Evolutionary conservation across 140 eudicot genomes (phyloP).

Genomic region (Bidens hawaiensis): DNA sequence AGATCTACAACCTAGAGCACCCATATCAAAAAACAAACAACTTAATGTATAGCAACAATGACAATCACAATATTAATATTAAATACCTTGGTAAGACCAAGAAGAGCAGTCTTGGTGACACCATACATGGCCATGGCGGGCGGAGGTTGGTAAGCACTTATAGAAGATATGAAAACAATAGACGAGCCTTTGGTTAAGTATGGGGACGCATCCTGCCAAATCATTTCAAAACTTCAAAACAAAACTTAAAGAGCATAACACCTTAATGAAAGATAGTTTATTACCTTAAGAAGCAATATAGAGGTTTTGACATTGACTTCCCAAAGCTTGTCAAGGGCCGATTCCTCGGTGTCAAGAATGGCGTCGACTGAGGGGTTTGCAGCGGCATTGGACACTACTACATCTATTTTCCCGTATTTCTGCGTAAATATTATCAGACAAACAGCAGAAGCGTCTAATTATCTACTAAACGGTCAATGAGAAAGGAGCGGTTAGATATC

Average conservation of each 20-base stretch:
- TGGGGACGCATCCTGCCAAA: constrained; percentile 61
- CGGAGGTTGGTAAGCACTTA: constrained; percentile 41
- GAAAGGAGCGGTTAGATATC: too few relatives aligned
- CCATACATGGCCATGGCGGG: constrained; percentile 60
- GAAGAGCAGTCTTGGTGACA: constrained; percentile 82
- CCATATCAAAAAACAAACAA: too few relatives aligned
- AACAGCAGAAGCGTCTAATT: too few relatives aligned
- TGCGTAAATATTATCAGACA: constrained; percentile 15
- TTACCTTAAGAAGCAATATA: constrained; percentile 65
- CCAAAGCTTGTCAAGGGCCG: constrained; percentile 82
- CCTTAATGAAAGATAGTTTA: not conserved
- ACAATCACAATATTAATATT: not conserved
- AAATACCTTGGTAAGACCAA: constrained; percentile 86
- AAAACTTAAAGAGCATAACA: not conserved
- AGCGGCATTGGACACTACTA: constrained; percentile 76
- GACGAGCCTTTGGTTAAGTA: too few relatives aligned
- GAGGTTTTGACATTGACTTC: constrained; percentile 75
- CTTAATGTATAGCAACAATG: not conserved
- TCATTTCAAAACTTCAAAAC: not conserved
- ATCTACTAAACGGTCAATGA: too few relatives aligned
- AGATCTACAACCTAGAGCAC: constrained; percentile 52
- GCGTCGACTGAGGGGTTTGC: constrained; percentile 47
- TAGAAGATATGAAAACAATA: too few relatives aligned
- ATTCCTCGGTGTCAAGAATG: constrained; percentile 58
- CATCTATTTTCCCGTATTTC: constrained; percentile 84